Evolutionary conservation across 2,329 filamentous ascomycete species (phyloP), one percentile per base, ranked within the genome.

Genomic region (Fusarium luffae): DNA sequence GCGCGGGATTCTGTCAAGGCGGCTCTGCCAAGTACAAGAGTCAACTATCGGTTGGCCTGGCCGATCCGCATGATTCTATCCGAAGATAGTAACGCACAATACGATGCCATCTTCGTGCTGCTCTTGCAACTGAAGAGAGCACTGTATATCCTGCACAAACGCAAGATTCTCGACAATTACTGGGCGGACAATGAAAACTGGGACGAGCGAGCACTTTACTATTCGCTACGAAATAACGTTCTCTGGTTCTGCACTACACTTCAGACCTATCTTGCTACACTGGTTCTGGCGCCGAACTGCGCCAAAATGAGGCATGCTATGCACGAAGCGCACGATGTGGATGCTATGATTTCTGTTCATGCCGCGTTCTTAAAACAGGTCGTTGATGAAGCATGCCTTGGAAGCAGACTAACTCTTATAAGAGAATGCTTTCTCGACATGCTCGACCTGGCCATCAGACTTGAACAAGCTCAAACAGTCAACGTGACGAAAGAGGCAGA

Each of bases 71-170:
- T 97, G 74, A 88, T 98, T 28, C 83, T 97, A 46, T 89, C 89
- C 3, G 86, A 88, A 47, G 82, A 86, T 5, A 89, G 89, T 9
- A 84, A 93, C 23, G 76, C 80, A 0, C 83, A 86, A 5, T 97
- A 97, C 75, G 91, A 93, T 73, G 82, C 86, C 25, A 82, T 95
- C 6, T 93, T 93, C 71, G 90, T 88, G 0, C 86, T 97, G 11
- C 84, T 97, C 1, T 84, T 97, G 30, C 94, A 98, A 77, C 83
- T 93, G 27, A 90, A 90, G 54, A 87, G 93, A 48, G 91, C 92
- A 6, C 87, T 88, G 54, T 86, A 90, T 66, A 80, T 91, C 3
- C 83, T 98, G 4, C 88, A 90, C 27, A 85, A 85, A 25, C 81
- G 84, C 49, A 83, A 83, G 30, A 77, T 85, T 7, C 73, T 83